Conservation (phyloP, 139 green algal species). For the Chlorella sorokiniana region DNA sequence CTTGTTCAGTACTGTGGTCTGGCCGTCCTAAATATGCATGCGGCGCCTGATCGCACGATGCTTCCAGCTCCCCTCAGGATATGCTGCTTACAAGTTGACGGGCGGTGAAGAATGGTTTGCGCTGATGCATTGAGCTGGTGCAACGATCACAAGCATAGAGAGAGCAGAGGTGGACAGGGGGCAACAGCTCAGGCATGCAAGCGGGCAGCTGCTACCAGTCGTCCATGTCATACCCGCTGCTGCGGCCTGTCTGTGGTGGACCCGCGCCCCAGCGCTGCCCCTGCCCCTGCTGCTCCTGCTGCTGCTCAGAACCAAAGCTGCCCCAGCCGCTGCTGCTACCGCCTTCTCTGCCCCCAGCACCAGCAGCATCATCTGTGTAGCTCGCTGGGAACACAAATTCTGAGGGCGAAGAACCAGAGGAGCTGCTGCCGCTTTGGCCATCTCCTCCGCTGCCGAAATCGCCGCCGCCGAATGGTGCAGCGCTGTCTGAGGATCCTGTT, state of each 20-base stretch:
- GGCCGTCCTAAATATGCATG: no score
- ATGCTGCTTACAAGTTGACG: no score
- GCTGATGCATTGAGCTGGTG: no score
- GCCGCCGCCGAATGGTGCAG: no score
- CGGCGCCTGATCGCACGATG: no score
- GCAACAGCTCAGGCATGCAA: not conserved
- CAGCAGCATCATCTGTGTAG: not conserved
- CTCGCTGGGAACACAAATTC: conserved; percentile 11
- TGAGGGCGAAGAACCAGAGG: no score
- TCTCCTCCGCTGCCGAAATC: not conserved
- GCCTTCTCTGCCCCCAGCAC: not conserved
- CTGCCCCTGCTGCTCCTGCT: not conserved
- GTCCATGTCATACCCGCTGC: conserved; percentile 12
- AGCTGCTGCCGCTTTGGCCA: not conserved
- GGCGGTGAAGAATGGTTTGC: no score
- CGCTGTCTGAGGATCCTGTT: not conserved
- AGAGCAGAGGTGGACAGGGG: not conserved
- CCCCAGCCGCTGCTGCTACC: no score
- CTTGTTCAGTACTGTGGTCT: not conserved
- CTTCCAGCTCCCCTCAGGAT: no score
- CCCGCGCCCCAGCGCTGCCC: not conserved
- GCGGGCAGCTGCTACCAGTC: not conserved
- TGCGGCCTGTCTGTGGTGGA: not conserved
- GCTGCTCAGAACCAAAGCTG: not conserved
- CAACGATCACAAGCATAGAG: not conserved